Evolutionary conservation across 2,329 filamentous ascomycete genomes (phyloP).

Genomic region (Verticillium alfalfae): DNA sequence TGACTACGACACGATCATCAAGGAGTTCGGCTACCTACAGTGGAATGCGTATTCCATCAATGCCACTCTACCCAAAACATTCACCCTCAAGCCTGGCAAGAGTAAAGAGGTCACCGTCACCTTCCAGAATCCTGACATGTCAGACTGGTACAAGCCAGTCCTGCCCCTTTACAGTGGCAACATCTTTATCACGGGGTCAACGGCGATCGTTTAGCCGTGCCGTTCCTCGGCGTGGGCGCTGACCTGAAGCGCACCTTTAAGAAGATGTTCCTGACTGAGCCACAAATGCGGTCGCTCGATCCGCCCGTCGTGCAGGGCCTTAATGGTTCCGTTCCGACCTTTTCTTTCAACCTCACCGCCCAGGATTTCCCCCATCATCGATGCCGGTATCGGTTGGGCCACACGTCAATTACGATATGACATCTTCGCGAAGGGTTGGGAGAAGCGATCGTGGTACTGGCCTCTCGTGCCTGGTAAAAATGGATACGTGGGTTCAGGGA

Average conservation of each 20-base stretch:
- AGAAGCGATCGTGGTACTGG: conserved; percentile 33
- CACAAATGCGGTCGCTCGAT: not conserved
- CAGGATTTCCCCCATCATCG: conserved; percentile 15
- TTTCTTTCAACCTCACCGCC: conserved; percentile 8
- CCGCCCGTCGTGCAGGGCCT: not conserved
- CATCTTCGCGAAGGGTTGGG: conserved; percentile 32
- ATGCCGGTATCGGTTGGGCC: conserved; percentile 14
- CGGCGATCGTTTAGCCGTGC: conserved; percentile 23
- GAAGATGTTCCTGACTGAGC: conserved; percentile 8
- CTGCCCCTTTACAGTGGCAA: conserved; percentile 28
- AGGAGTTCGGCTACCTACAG: conserved; percentile 12
- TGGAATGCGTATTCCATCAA: conserved; percentile 11
- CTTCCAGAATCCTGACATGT: conserved; percentile 16
- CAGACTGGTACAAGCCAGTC: conserved; percentile 11
- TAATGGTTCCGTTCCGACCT: conserved; percentile 2
- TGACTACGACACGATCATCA: conserved; percentile 4
- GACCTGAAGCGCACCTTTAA: conserved; percentile 14
- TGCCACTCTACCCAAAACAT: conserved; percentile 11
- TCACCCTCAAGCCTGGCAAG: conserved; percentile 17
- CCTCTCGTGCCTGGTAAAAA: conserved; percentile 30
- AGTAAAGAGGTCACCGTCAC: conserved; percentile 18
- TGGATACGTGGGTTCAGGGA: conserved; percentile 34
- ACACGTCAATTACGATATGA: conserved; percentile 14
- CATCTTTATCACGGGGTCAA: conserved; percentile 21
- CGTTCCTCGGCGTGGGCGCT: conserved; percentile 20